These are phyloP conservation scores for Wickerhamomyces xylosicus DNA, from an alignment of 805 yeast genomes.

Conservation along the genomic window DNA sequence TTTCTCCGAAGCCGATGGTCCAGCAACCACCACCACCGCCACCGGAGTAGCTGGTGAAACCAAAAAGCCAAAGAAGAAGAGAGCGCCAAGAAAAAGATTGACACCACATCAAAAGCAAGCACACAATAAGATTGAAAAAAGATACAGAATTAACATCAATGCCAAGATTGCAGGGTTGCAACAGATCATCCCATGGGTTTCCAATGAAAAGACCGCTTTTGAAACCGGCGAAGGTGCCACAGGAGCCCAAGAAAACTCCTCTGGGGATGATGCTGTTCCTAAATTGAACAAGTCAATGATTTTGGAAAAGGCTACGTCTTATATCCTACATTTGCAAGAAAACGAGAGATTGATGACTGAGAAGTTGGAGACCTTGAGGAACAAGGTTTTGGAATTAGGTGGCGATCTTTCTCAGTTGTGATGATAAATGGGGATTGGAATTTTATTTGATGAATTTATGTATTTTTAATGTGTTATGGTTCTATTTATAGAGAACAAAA, in stretches of 20 bases:
- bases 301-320: conserved; percentile 57
- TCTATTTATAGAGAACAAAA: neutral
- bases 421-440: too few relatives aligned
- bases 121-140: conserved; percentile 63
- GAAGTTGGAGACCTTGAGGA: conserved; percentile 20
- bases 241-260: conserved; percentile 4
- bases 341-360: conserved; percentile 30
- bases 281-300: conserved; percentile 57
- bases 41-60: conserved; percentile 3
- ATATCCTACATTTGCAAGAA: conserved; percentile 42
- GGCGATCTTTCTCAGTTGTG: neutral
- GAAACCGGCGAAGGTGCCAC: conserved; percentile 26
- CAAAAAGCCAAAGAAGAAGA: conserved; percentile 27
- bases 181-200: conserved; percentile 58
- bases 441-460: too few relatives aligned
- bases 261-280: conserved; percentile 17
- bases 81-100: conserved; percentile 44
- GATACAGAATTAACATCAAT: conserved; percentile 62
- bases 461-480: neutral
- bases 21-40: conserved; percentile 1
- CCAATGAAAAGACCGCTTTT: conserved; percentile 51
- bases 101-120: conserved; percentile 57
- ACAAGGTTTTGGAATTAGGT: neutral
- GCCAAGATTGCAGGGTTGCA: conserved; percentile 62
- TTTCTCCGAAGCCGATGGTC: neutral